phyloP scores from a whole-genome alignment of 495 filamentous ascomycete species.

The Hypoxylon rickii region DNA sequence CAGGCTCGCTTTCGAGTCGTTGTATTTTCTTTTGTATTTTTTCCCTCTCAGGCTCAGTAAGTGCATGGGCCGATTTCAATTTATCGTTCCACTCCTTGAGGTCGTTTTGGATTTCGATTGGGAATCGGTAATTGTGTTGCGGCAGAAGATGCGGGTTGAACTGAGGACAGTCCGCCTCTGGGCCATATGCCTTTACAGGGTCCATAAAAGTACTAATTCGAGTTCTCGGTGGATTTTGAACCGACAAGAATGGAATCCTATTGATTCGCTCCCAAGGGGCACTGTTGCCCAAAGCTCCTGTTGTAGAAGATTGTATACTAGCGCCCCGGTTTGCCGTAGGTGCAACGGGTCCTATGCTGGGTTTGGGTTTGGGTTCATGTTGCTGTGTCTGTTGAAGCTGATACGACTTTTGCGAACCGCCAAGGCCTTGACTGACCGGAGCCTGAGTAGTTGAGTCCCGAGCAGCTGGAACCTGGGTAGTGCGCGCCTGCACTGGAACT shows the following conservation, averaged over 20 bases:
- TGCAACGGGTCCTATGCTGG: too few species aligned
- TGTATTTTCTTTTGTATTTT: neutral
- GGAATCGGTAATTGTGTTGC: constrained; percentile 3
- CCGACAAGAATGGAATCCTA: neutral
- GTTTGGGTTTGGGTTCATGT: neutral
- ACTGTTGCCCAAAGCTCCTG: too few species aligned
- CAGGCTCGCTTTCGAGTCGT: constrained; percentile 5
- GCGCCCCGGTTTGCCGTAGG: too few species aligned
- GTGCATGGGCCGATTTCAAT: neutral
- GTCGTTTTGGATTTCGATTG: constrained; percentile 20
- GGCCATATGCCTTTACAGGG: too few species aligned
- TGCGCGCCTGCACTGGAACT: too few species aligned
- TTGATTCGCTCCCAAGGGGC: constrained; percentile 15
- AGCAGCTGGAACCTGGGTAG: too few species aligned
- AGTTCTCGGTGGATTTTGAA: constrained; percentile 14
- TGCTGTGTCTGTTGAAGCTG: neutral
- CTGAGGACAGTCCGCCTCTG: too few species aligned
- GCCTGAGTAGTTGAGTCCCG: too few species aligned
- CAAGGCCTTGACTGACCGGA: too few species aligned
- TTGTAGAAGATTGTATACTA: too few species aligned
- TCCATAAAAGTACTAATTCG: neutral
- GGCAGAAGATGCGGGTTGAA: neutral
- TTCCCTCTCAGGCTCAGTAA: neutral
- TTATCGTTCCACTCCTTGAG: neutral
- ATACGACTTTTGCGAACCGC: too few species aligned